Conservation (phyloP, 139 green algal genomes). For the Penium margaritaceum region DNA sequence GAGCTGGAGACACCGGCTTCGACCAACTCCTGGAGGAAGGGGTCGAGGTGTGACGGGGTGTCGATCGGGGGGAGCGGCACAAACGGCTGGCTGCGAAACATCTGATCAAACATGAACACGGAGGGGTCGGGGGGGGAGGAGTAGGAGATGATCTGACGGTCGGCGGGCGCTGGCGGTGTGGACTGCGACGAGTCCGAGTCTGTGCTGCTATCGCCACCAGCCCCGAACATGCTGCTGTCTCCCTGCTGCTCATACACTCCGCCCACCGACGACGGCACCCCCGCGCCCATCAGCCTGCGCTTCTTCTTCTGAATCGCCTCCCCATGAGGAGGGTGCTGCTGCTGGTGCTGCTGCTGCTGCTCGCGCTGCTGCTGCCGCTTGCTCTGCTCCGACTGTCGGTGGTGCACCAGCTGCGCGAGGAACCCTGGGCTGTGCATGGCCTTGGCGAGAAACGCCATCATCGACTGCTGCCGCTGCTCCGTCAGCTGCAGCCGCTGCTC, state of each 20-base stretch:
- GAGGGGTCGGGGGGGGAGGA: neutral
- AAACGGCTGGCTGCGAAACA: no score
- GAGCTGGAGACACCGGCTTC: neutral
- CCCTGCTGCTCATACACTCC: no score
- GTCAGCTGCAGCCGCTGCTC: conserved; percentile 12
- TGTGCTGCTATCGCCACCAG: no score
- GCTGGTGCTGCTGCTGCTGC: neutral
- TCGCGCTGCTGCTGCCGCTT: neutral
- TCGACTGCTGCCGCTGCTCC: conserved; percentile 43
- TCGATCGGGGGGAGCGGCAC: no score
- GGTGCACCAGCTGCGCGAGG: conserved; percentile 32
- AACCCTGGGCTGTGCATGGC: conserved; percentile 39
- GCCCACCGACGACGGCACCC: conserved; percentile 2
- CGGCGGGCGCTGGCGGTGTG: no score
- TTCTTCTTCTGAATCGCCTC: neutral
- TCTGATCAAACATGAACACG: conserved; percentile 3
- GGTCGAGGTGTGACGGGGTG: neutral
- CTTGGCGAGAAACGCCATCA: conserved; percentile 45
- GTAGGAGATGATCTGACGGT: neutral
- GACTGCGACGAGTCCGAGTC: no score
- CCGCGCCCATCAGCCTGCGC: neutral
- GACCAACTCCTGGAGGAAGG: neutral
- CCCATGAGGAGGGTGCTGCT: neutral
- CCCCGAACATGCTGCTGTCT: no score
- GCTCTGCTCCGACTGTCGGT: neutral